Evolutionary conservation across 768 basidiomycete genomes (phyloP).

Genomic region (Mrakia blollopis): DNA sequence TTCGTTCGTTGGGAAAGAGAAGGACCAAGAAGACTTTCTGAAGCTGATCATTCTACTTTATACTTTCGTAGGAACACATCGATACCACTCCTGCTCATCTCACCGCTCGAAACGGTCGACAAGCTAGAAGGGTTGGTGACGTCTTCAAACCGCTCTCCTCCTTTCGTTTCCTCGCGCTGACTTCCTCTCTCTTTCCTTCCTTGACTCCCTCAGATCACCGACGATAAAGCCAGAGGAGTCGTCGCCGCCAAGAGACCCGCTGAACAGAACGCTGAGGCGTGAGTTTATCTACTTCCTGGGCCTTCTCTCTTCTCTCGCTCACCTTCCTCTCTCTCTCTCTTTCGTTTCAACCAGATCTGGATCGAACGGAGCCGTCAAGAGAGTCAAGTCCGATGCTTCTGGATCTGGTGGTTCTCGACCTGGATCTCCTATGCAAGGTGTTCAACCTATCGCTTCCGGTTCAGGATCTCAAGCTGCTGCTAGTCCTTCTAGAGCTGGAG

Average conservation of each 20-base stretch:
- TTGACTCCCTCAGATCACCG: background rate
- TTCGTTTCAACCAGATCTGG: background rate
- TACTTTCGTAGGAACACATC: conserved; percentile 16
- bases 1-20: too few relatives aligned
- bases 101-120: background rate
- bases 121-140: conserved; percentile 3
- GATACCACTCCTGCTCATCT: background rate
- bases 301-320: background rate
- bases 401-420: background rate
- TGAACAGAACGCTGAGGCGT: background rate
- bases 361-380: background rate
- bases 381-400: background rate
- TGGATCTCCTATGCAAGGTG: background rate
- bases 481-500: conserved; percentile 1
- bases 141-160: background rate
- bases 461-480: background rate
- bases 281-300: too few relatives aligned
- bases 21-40: background rate
- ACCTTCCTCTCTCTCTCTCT: background rate
- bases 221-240: background rate
- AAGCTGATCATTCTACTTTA: too few relatives aligned
- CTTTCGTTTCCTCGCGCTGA: too few relatives aligned
- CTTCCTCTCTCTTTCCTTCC: background rate
- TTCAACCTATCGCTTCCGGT: background rate
- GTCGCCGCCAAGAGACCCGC: background rate